Percentiles rank a stretch among this genome's conserved stretches.
Conservation (phyloP, 257 asterid species). For the Apocynum venetum region DNA sequence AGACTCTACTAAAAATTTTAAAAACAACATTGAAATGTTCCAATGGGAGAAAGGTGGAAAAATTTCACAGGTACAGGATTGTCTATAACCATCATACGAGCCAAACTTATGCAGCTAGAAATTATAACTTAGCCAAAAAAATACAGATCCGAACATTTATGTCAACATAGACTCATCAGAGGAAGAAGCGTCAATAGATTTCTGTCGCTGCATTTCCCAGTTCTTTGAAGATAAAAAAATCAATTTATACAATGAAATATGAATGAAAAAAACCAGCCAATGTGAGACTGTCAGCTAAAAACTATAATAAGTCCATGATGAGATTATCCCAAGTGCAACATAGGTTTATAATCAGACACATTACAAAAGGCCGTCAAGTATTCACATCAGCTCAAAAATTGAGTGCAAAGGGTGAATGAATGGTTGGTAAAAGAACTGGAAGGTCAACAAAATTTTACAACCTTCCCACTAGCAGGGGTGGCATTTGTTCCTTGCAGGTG, state of each 20-base stretch:
- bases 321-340: neutral
- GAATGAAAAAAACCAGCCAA: neutral
- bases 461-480: neutral
- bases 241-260: neutral
- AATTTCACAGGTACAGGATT: too few species aligned
- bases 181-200: neutral
- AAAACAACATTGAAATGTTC: too few species aligned
- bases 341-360: neutral
- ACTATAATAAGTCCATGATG: neutral
- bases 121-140: neutral
- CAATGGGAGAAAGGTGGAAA: too few species aligned
- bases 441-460: neutral
- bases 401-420: slow-evolving; percentile 2
- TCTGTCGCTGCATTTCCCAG: neutral
- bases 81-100: too few species aligned
- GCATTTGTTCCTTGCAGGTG: neutral
- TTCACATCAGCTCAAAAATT: slow-evolving; percentile 15
- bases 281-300: neutral
- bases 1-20: too few species aligned
- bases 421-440: neutral
- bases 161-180: neutral
- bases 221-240: neutral
- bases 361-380: slow-evolving; percentile 13
- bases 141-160: neutral
- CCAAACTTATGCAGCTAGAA: neutral